phyloP scores from a whole-genome alignment of 148 eudicot species.

The Fagopyrum tataricum region DNA sequence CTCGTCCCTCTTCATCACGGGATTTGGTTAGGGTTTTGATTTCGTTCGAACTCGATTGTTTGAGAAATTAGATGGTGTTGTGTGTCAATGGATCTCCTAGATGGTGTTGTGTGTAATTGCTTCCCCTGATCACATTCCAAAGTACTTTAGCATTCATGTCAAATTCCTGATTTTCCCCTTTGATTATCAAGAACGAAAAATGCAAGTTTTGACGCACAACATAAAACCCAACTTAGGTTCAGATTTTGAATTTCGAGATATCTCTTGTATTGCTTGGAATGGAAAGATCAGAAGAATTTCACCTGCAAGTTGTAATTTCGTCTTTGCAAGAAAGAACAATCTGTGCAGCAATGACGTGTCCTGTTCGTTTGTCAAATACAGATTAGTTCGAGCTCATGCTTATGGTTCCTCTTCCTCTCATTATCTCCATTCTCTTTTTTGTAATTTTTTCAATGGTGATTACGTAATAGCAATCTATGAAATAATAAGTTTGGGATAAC shows the following conservation, averaged over 20 bases:
- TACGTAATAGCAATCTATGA: too few relatives aligned
- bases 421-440: too few relatives aligned
- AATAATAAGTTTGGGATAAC: too few relatives aligned
- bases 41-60: too few relatives aligned
- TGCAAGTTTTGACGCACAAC: slow-evolving; percentile 38
- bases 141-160: not conserved
- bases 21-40: too few relatives aligned
- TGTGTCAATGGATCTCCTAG: too few relatives aligned
- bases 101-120: too few relatives aligned
- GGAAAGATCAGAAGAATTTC: slow-evolving; percentile 18
- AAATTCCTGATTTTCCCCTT: not conserved
- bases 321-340: slow-evolving; percentile 21
- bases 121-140: too few relatives aligned
- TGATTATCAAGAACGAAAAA: slow-evolving; percentile 8
- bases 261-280: slow-evolving; percentile 18
- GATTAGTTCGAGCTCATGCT: slow-evolving; percentile 62
- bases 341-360: slow-evolving; percentile 31
- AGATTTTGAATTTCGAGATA: slow-evolving; percentile 19
- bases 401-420: slow-evolving; percentile 44
- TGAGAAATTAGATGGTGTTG: too few relatives aligned
- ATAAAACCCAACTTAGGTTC: slow-evolving; percentile 34
- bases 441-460: too few relatives aligned
- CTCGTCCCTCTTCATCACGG: too few relatives aligned
- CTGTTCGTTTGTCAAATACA: slow-evolving; percentile 36
- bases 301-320: slow-evolving; percentile 12